Conservation (phyloP, 2,329 filamentous ascomycete genomes). For the Paracoccidioides lutzii region DNA sequence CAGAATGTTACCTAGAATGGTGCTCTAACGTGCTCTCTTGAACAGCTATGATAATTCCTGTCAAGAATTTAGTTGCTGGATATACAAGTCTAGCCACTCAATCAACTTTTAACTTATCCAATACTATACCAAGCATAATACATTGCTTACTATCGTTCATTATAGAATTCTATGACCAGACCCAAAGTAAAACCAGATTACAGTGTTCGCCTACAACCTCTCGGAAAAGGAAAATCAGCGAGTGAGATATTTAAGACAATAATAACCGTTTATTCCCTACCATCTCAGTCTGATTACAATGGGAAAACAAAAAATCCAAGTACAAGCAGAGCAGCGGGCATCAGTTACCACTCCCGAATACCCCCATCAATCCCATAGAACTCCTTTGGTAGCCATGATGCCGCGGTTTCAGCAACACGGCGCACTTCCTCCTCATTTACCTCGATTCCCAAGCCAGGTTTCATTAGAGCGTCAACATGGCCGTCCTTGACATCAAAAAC, state of each 20-base stretch:
- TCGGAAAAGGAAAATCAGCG: neutral
- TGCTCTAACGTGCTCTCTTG: no score
- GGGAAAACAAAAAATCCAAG: neutral
- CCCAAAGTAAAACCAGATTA: neutral
- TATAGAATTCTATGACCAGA: neutral
- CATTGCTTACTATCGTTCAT: neutral
- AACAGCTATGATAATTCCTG: no score
- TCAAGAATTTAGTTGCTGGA: no score
- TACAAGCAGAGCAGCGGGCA: neutral
- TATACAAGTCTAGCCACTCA: no score
- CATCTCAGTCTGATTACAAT: no score
- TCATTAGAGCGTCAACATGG: constrained; percentile 33
- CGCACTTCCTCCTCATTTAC: constrained; percentile 53
- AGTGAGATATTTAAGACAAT: neutral
- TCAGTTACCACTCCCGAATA: constrained; percentile 49
- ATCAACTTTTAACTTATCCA: no score
- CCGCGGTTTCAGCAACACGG: constrained; percentile 36
- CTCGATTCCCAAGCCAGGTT: constrained; percentile 26
- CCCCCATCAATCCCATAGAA: constrained; percentile 53
- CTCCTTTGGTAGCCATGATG: constrained; percentile 50
- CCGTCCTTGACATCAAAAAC: constrained; percentile 29
- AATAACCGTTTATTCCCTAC: no score
- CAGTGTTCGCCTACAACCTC: neutral
- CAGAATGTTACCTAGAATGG: no score
- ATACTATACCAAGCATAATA: no score